Conservation (phyloP, 768 basidiomycete species). For the Tylopilus balloui region DNA sequence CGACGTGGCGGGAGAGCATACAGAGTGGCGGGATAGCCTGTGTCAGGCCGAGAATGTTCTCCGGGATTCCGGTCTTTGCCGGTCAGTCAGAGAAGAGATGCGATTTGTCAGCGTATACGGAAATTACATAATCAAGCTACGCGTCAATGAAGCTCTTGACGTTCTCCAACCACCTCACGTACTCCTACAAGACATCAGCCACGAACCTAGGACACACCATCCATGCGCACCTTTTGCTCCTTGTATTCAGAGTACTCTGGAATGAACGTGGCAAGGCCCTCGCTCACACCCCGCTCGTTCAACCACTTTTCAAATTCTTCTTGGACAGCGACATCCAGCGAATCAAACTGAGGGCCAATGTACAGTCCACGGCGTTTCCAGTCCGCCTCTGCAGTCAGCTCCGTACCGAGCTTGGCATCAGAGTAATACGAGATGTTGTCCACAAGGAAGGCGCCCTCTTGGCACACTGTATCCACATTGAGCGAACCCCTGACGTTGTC, state of each 20-base stretch:
- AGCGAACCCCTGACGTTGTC: constrained; percentile 57
- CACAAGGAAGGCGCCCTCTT: constrained; percentile 77
- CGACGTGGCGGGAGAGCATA: neutral
- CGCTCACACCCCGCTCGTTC: constrained; percentile 85
- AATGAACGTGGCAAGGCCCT: constrained; percentile 77
- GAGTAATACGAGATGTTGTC: constrained; percentile 88
- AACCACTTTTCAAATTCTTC: constrained; percentile 90
- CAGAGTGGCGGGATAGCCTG: neutral
- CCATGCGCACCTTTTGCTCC: constrained; percentile 74
- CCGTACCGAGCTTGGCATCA: constrained; percentile 66
- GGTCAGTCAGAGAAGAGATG: constrained; percentile 23
- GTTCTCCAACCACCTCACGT: constrained; percentile 80
- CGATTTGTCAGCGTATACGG: constrained; percentile 11
- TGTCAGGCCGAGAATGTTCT: constrained; percentile 18
- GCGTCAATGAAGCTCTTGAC: constrained; percentile 80
- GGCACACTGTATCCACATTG: constrained; percentile 71
- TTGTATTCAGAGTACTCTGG: constrained; percentile 85
- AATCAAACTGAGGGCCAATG: constrained; percentile 92
- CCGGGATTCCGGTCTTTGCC: neutral
- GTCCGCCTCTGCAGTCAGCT: constrained; percentile 83
- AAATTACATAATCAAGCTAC: constrained; percentile 22
- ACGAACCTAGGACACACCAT: neutral
- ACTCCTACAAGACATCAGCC: constrained; percentile 56
- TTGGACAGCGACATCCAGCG: constrained; percentile 82
- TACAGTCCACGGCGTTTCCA: constrained; percentile 91